Percentiles rank a stretch among this genome's conserved stretches.
phyloP scores from a whole-genome alignment of 1,139 yeast genomes.

The Taphrina sp. region DNA sequence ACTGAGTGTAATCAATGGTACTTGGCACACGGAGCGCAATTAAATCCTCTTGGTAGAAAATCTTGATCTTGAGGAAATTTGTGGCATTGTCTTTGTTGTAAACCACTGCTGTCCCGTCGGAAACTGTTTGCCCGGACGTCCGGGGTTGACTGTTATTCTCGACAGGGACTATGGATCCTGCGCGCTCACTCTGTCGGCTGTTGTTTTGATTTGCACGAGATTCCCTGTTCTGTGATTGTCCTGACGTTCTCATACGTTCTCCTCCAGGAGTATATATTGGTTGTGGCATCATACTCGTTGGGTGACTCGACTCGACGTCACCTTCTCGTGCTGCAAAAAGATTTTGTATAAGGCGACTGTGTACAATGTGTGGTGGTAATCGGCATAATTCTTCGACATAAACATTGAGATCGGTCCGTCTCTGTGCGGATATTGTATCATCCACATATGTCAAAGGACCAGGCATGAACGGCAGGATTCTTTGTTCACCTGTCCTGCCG shows the following conservation, averaged over 20 bases:
- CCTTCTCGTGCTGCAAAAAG: slow-evolving; percentile 70
- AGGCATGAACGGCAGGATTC: slow-evolving; percentile 90
- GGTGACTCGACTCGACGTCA: slow-evolving; percentile 49
- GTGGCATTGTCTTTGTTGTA: neutral
- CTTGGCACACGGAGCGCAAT: slow-evolving; percentile 76
- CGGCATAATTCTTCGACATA: slow-evolving; percentile 73
- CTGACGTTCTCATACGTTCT: slow-evolving; percentile 24
- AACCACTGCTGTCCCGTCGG: neutral
- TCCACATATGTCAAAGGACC: slow-evolving; percentile 94
- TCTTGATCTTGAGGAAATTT: slow-evolving; percentile 63
- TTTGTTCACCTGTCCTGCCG: slow-evolving; percentile 72
- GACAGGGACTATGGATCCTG: neutral
- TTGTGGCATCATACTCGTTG: slow-evolving; percentile 32
- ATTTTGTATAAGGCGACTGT: slow-evolving; percentile 64
- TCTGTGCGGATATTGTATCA: slow-evolving; percentile 78
- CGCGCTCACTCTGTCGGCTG: neutral
- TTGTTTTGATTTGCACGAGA: slow-evolving; percentile 21
- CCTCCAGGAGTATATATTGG: slow-evolving; percentile 15
- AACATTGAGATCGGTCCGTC: slow-evolving; percentile 79
- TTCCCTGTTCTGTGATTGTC: slow-evolving; percentile 22
- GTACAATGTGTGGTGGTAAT: slow-evolving; percentile 74
- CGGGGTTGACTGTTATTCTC: neutral
- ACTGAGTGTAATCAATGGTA: slow-evolving; percentile 58
- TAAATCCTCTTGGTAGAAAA: slow-evolving; percentile 83
- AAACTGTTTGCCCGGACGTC: neutral